Conservation (phyloP, 2,329 filamentous ascomycete species). For the Talaromyces marneffei region DNA sequence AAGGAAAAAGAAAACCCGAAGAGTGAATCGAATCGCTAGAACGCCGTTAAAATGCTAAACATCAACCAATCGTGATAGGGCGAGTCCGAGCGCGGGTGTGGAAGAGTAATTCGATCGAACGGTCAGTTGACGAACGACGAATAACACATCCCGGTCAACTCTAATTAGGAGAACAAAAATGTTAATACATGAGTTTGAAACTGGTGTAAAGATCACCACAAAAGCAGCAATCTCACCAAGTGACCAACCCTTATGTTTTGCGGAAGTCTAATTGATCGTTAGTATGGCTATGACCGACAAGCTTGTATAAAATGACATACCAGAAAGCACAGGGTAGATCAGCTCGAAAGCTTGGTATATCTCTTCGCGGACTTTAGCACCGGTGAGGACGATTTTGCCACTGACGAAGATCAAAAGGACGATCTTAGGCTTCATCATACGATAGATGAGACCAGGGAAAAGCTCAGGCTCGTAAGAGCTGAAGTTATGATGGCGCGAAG, state of each 20-base stretch:
- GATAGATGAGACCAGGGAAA: conserved; percentile 98
- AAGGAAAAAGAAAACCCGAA: conserved; percentile 19
- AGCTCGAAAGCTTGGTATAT: conserved; percentile 96
- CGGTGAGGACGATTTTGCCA: conserved; percentile 96
- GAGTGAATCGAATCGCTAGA: conserved; percentile 35
- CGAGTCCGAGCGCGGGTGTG: conserved; percentile 9
- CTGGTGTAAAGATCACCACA: conserved; percentile 16
- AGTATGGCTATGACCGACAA: conserved; percentile 12
- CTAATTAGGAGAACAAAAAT: conserved; percentile 18
- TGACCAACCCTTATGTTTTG: conserved; percentile 43
- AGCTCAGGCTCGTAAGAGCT: conserved; percentile 97
- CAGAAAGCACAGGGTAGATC: conserved; percentile 93
- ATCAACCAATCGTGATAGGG: conserved; percentile 33
- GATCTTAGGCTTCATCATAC: conserved; percentile 99
- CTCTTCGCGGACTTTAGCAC: conserved; percentile 95
- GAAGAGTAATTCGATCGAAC: conserved; percentile 9
- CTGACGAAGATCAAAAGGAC: conserved; percentile 96
- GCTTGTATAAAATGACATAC: conserved; percentile 42
- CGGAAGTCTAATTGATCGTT: conserved; percentile 51
- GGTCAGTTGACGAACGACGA: conserved; percentile 16
- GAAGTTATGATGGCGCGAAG: conserved; percentile 97
- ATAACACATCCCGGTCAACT: conserved; percentile 11
- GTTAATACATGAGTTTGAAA: conserved; percentile 25
- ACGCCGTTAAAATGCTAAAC: conserved; percentile 41
- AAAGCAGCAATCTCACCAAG: conserved; percentile 14